Evolutionary conservation across 169 alveolate species (phyloP), one percentile per base, ranked within the genome.

Genomic region (Cryptosporidium tyzzeri): DNA sequence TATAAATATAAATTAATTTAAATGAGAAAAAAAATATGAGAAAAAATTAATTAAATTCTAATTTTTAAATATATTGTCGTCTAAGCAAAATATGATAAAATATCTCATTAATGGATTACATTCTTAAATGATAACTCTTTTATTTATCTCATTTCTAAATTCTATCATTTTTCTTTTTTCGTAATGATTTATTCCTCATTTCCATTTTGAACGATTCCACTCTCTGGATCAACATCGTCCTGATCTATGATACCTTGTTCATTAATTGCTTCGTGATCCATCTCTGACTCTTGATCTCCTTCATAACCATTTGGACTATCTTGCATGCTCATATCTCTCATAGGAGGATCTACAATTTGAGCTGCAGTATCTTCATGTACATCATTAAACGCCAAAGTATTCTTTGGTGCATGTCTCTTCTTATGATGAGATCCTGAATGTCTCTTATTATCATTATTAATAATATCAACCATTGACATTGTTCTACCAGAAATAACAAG

Each of bases 401-500:
- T 58, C 58, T 73, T 73, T 8, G 35, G 86, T 12, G 14, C 50
- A 55, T 59, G 86, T 51, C 37, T 58, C 21, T 41, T 73, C 33
- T 59, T 53, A 65, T 80, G 89, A 35, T 53, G 70, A 21, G 69
- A 70, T 6, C 39, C 65, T 6, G 67, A 23, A 5, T 44, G 84
- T 41, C 74, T 80, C 51, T 41, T 65, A 16, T 80, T 80, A 44
- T 80, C 95, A 84, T 94, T 94, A 31, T 86, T 84, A 51, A 94
- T 84, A 14, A 93, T 96, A 69, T 94, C 97, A 62, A 84, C 93
- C 69, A 96, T 96, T 33, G 96, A 94, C 80, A 94, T 70, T 14
- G 95, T 91, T 31, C 97, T 93, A 12, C 97, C 96, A 8, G 94
- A 91, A 67, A 94, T 71, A 26, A 94, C 97, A 45, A 94, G 80